Base-by-base conservation (phyloP, 202 grass and related monocot species). In the Carex arenaria region DNA sequence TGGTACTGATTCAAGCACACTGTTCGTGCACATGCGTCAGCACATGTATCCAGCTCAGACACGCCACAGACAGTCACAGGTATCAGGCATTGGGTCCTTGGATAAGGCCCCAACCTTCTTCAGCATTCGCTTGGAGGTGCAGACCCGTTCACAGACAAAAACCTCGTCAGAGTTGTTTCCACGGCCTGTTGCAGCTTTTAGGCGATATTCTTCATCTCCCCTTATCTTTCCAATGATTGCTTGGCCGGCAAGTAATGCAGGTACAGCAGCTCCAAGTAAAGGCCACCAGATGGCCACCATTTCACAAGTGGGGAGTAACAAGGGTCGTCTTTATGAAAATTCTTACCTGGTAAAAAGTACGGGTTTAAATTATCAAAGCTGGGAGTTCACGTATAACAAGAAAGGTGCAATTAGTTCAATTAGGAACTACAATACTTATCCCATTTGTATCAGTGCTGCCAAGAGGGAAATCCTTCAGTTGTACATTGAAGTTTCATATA, bases 101-200 rank as follows among this genome's bases (percentile, higher is more conserved):
- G 94, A 97, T 84, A 97, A 97, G 19, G 94, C 91, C 20, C 94
- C 94, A n/a, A 94, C 90, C 85, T 97, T 97, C 67, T 94, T 97
- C 77, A 97, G 88, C 94, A 97, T 94, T 51, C 94, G 73, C 85
- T 94, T 94, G 31, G 94, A 97, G 67, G 94, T 97, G 81, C 94
- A 97, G 6, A 97, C 94, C 81, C 92, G 88, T 78, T 92, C 90
- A 75, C 92, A 97, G 77, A 97, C 92, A 85, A 97, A 97, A 17
- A 94, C 82, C 80, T 97, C 94, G 47, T 97, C 94, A 18, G 90
- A 89, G 87, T 80, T 89, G 72, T 94, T 94, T 68, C 92, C 91
- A 36, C 90, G 89, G 22, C 94, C 91, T 72, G 88, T 90, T 62
- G 90, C 86, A 77, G 89, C 83, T 86, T 94, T 94, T 72, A 94